A percentile compares a stretch with the other conserved stretches of the same genome.
Conservation (phyloP, 2,329 filamentous ascomycete species). For the Penicillium hordei region DNA sequence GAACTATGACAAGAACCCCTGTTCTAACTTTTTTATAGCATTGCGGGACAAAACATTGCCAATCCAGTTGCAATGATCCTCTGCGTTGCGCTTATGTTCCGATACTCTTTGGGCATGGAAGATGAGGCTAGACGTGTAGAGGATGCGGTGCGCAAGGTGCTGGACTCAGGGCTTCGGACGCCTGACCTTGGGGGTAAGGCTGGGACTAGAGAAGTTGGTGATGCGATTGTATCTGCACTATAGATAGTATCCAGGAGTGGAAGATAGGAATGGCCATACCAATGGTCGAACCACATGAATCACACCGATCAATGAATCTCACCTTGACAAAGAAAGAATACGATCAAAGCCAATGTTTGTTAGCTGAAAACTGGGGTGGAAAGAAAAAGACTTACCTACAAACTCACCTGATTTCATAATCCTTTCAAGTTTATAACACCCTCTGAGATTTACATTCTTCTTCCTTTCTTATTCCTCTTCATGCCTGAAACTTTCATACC, state of each 20-base stretch:
- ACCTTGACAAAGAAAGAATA: not conserved
- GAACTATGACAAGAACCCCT: not conserved
- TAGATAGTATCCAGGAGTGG: slow-evolving; percentile 39
- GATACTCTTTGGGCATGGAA: slow-evolving; percentile 79
- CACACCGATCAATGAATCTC: not conserved
- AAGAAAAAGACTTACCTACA: not conserved
- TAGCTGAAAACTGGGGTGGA: not conserved
- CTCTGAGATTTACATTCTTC: not conserved
- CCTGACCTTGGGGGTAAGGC: slow-evolving; percentile 75
- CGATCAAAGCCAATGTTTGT: slow-evolving; percentile 8
- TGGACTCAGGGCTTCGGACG: slow-evolving; percentile 74
- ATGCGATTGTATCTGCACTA: slow-evolving; percentile 71
- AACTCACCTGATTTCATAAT: not conserved
- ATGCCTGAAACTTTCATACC: not conserved
- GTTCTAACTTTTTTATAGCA: slow-evolving; percentile 54
- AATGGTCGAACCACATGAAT: not conserved
- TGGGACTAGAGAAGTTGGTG: slow-evolving; percentile 70
- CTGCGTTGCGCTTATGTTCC: slow-evolving; percentile 88
- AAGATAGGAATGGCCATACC: not conserved
- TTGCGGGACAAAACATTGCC: slow-evolving; percentile 81
- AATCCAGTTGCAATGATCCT: slow-evolving; percentile 88
- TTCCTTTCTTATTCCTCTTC: not conserved
- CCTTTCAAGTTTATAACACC: not conserved
- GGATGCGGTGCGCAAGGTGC: slow-evolving; percentile 70
- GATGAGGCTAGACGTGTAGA: slow-evolving; percentile 75